A percentile compares a stretch with the other conserved stretches of the same genome.
phyloP scores from a whole-genome alignment of 176 grass and related monocot species.

The Rhipidocladum racemiflorum region DNA sequence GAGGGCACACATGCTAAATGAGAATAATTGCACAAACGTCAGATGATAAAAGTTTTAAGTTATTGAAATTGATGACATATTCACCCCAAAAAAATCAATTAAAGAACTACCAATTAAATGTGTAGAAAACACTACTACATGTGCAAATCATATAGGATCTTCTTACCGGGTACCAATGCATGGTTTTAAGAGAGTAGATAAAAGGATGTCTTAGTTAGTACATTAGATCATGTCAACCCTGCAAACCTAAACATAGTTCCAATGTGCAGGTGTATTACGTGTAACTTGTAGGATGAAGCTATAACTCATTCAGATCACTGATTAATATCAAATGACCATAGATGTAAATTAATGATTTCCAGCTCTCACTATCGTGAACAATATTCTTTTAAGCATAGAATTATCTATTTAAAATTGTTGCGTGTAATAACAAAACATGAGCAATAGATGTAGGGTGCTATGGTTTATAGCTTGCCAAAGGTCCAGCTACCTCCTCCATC shows the following conservation, averaged over 20 bases:
- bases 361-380: not conserved
- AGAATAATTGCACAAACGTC: not conserved
- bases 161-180: not conserved
- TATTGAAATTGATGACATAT: not conserved
- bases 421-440: not conserved
- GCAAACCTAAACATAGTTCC: not conserved
- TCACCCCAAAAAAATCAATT: not conserved
- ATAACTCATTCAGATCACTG: not conserved
- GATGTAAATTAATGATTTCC: not conserved
- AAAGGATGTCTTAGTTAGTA: not conserved
- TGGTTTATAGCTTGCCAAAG: conserved; percentile 50
- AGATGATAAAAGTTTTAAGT: not conserved
- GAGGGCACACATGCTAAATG: conserved; percentile 43
- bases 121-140: not conserved
- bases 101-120: not conserved
- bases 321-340: not conserved
- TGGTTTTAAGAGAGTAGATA: not conserved
- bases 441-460: not conserved
- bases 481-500: conserved; percentile 55
- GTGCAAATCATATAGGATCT: not conserved
- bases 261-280: not conserved
- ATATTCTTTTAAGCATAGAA: not conserved
- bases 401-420: not conserved
- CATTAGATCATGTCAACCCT: not conserved
- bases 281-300: not conserved